Percentiles rank a stretch among this genome's conserved stretches.
Evolutionary conservation across 805 yeast species (phyloP).

Genomic region (Lipomyces chichibuensis): DNA sequence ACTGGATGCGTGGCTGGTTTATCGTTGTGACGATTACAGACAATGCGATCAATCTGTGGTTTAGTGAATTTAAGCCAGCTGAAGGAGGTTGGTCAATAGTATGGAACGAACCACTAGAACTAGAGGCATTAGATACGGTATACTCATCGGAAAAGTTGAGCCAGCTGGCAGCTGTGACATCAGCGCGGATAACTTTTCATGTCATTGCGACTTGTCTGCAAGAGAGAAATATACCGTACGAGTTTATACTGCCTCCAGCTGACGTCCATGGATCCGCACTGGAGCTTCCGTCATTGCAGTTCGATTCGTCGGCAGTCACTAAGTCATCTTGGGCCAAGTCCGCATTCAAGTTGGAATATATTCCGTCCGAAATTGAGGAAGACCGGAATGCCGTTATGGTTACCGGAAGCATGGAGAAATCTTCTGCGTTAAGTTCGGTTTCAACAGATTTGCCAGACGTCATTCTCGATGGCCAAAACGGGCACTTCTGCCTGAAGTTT

Average conservation of each 20-base stretch:
- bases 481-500: slow-evolving; percentile 24
- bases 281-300: slow-evolving; percentile 23
- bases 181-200: slow-evolving; percentile 29
- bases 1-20: slow-evolving; percentile 36
- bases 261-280: slow-evolving; percentile 3
- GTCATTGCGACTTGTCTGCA: slow-evolving; percentile 23
- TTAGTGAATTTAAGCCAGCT: slow-evolving; percentile 27
- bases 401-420: slow-evolving; percentile 20
- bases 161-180: slow-evolving; percentile 17
- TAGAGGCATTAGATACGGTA: slow-evolving; percentile 19
- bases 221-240: slow-evolving; percentile 21
- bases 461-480: slow-evolving; percentile 29
- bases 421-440: slow-evolving; percentile 23
- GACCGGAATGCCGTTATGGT: slow-evolving; percentile 17
- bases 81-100: slow-evolving; percentile 35
- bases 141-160: slow-evolving; percentile 23
- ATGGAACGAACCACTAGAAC: slow-evolving; percentile 26
- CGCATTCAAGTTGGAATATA: slow-evolving; percentile 27
- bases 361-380: slow-evolving; percentile 8
- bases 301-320: slow-evolving; percentile 22
- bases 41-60: slow-evolving; percentile 20
- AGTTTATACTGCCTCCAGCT: slow-evolving; percentile 8
- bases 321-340: slow-evolving; percentile 33
- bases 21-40: slow-evolving; percentile 28
- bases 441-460: slow-evolving; percentile 25